Conservation (phyloP, 2,329 filamentous ascomycete genomes). For the Exophiala aquamarina region DNA sequence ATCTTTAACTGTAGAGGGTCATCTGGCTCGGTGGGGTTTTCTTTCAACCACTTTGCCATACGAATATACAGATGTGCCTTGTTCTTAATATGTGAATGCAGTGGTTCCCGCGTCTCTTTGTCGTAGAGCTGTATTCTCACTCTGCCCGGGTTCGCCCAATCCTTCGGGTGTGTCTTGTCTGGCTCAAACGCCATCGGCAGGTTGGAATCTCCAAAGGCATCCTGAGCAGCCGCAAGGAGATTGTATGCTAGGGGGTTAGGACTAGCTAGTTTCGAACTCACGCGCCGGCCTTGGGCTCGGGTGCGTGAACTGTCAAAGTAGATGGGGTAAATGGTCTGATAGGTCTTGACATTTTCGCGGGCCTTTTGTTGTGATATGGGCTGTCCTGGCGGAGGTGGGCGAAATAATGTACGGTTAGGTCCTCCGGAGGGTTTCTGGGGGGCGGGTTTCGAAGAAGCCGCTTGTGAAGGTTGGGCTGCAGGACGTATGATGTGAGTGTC, state of each 20-base stretch:
- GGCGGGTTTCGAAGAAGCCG: conserved; percentile 29
- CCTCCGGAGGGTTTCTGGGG: conserved; percentile 19
- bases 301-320: conserved; percentile 80
- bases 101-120: conserved; percentile 50
- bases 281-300: conserved; percentile 78
- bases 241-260: conserved; percentile 83
- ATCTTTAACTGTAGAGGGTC: conserved; percentile 71
- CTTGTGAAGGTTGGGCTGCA: conserved; percentile 32
- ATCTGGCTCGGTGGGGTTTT: conserved; percentile 73
- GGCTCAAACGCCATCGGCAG: conserved; percentile 73
- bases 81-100: conserved; percentile 60
- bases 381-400: conserved; percentile 48
- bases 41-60: conserved; percentile 72
- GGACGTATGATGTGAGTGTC: conserved; percentile 40
- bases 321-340: conserved; percentile 88
- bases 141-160: conserved; percentile 95
- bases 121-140: conserved; percentile 71
- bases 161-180: conserved; percentile 88
- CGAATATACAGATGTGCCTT: conserved; percentile 87
- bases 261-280: conserved; percentile 70
- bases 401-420: conserved; percentile 40
- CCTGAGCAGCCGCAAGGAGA: conserved; percentile 79
- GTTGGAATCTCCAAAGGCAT: conserved; percentile 52
- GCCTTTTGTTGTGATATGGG: conserved; percentile 40
- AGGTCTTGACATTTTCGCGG: conserved; percentile 66